phyloP scores from a whole-genome alignment of 2,329 filamentous ascomycete species.

The Ophiocordyceps unilateralis region DNA sequence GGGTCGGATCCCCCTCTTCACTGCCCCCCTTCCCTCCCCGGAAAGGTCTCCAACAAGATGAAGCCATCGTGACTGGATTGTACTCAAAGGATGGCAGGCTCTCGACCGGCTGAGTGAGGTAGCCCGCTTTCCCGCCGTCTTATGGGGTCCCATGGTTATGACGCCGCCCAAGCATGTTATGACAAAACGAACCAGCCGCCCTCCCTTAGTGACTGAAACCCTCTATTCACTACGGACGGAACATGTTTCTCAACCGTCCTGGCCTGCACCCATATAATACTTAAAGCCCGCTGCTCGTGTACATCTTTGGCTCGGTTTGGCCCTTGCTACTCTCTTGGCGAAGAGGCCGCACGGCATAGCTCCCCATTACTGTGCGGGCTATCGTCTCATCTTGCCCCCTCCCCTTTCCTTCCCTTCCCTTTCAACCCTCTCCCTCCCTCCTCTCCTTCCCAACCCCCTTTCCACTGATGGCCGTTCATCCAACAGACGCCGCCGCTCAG shows the following conservation, averaged over 20 bases:
- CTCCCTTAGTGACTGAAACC: conserved; percentile 13
- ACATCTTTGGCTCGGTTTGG: conserved; percentile 3
- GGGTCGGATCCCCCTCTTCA: neutral
- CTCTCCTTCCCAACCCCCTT: neutral
- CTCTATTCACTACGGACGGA: conserved; percentile 4
- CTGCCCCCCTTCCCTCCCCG: neutral
- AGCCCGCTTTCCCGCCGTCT: conserved; percentile 1
- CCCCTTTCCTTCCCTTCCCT: neutral
- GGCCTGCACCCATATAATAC: conserved; percentile 6
- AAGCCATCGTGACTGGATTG: conserved; percentile 7
- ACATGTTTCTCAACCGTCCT: conserved; percentile 2
- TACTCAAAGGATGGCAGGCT: conserved; percentile 1
- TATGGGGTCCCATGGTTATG: conserved; percentile 1
- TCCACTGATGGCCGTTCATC: conserved; percentile 6
- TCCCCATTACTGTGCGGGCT: conserved; percentile 1
- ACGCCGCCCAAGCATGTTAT: conserved; percentile 4
- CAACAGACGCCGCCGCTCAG: conserved; percentile 3
- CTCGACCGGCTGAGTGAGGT: neutral
- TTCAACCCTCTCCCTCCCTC: neutral
- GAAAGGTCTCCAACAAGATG: conserved; percentile 1
- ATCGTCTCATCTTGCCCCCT: neutral
- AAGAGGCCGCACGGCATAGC: neutral
- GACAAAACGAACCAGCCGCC: conserved; percentile 6
- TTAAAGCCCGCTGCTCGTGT: conserved; percentile 4
- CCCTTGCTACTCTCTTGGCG: neutral